Percentiles rank a stretch among this genome's conserved stretches.
phyloP scores from a whole-genome alignment of 441 rosid genomes.

The Erysimum pusillum region DNA sequence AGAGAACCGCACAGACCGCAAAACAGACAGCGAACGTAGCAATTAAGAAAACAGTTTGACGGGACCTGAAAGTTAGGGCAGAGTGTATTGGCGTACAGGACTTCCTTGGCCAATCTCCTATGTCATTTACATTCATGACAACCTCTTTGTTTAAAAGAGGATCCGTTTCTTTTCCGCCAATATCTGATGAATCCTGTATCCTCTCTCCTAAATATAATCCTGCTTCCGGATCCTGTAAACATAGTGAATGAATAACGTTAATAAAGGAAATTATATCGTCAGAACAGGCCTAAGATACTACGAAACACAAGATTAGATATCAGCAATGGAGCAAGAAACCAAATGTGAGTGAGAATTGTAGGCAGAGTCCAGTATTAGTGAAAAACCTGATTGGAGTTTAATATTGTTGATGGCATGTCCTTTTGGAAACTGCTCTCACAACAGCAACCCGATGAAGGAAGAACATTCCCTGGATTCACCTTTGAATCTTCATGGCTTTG shows the following conservation, averaged over 20 bases:
- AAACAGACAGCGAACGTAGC: slow-evolving; percentile 66
- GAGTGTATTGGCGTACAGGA: slow-evolving; percentile 51
- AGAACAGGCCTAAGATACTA: neutral
- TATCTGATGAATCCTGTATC: slow-evolving; percentile 30
- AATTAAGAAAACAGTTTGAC: slow-evolving; percentile 52
- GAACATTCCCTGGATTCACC: slow-evolving; percentile 39
- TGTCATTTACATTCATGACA: slow-evolving; percentile 55
- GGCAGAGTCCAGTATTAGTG: neutral
- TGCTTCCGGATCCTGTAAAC: slow-evolving; percentile 62
- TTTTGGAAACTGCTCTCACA: slow-evolving; percentile 50
- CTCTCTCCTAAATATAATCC: slow-evolving; percentile 44
- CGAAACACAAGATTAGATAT: slow-evolving; percentile 1
- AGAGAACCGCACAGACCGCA: slow-evolving; percentile 68
- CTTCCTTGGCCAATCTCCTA: slow-evolving; percentile 55
- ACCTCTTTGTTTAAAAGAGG: slow-evolving; percentile 67
- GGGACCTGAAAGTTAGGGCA: slow-evolving; percentile 49
- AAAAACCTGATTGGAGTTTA: slow-evolving; percentile 60
- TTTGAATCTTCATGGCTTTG: slow-evolving; percentile 38
- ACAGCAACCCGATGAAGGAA: slow-evolving; percentile 43
- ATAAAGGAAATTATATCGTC: neutral
- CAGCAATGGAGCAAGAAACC: slow-evolving; percentile 13
- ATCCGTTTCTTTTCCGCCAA: slow-evolving; percentile 49
- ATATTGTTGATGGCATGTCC: slow-evolving; percentile 48
- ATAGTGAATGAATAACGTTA: neutral
- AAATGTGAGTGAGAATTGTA: slow-evolving; percentile 23